Evolutionary conservation across 768 basidiomycete genomes (phyloP), one percentile per base, ranked within the genome.

Genomic region (Pulveroboletus sp.): DNA sequence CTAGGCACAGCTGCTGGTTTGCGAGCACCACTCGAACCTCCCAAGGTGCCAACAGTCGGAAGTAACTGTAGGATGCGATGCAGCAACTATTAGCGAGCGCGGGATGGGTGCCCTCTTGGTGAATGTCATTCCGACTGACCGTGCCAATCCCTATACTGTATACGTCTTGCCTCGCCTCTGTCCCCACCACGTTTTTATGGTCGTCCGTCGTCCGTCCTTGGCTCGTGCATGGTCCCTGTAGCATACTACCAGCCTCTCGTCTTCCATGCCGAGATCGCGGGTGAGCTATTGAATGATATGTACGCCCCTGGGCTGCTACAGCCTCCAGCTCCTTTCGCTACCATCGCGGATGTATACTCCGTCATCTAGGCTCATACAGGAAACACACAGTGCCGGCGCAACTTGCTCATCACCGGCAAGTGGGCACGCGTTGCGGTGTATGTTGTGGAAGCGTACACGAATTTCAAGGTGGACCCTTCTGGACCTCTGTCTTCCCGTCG

Each of bases 391-490:
- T 88, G 83, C 68, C 83, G 84, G 80, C 76, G 82, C 11, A 73
- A 79, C 50, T 64, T 83, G 12, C 61, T 79, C 14, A 66, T 72
- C 58, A 82, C 73, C 42, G 89, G 90, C 7, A 82, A 89, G 59
- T 78, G 82, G 69, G 76, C 76, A 6, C 76, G 77, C 58, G 74
- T 90, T 26, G 82, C 82, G 10, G 66, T 91, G 15, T 90, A 92
- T 63, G 89, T 80, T 8, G 62, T 91, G 21, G 90, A 95, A 71
- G 92, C 89, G 30, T 95, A 93, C 64, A 85, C 86, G 14, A 86
- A 94, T 59, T 95, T 88, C 77, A 89, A 89, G 76, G 88, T 86
- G 54, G 31, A 79, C 26, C 12, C 7, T 21, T 11, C 11, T 6
- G 14, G 12, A 9, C 9, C 26, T 40, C 3, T 4, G 24, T 15